Evolutionary conservation across 2,329 filamentous ascomycete species (phyloP).

Genomic region (Cercospora citrullina): DNA sequence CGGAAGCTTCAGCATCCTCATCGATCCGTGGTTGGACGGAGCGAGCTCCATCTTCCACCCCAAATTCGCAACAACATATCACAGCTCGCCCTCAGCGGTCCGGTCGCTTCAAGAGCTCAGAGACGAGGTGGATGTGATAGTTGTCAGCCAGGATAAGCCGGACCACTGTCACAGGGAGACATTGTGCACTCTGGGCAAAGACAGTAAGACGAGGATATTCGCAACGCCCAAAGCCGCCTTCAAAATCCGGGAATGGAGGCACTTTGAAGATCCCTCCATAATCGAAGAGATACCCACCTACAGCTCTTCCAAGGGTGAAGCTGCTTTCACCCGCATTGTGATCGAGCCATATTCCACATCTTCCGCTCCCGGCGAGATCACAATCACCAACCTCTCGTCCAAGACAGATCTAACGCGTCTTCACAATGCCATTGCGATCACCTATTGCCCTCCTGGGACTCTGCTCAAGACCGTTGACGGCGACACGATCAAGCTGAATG

Average conservation of each 20-base stretch:
- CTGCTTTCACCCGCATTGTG: conserved; percentile 50
- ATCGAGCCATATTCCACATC: conserved; percentile 56
- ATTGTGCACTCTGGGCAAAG: conserved; percentile 61
- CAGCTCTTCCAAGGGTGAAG: conserved; percentile 39
- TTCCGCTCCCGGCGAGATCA: conserved; percentile 65
- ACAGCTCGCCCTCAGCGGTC: conserved; percentile 58
- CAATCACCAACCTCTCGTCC: conserved; percentile 65
- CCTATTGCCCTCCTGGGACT: conserved; percentile 62
- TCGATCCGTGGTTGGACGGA: conserved; percentile 71
- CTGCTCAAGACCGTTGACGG: conserved; percentile 39
- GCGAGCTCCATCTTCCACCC: conserved; percentile 61
- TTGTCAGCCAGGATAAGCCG: conserved; percentile 62
- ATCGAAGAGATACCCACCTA: conserved; percentile 47
- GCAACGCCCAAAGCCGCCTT: conserved; percentile 66
- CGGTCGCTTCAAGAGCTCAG: conserved; percentile 57
- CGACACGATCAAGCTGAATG: conserved; percentile 41
- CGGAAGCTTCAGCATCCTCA: conserved; percentile 63
- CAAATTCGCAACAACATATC: conserved; percentile 61
- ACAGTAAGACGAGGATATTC: conserved; percentile 61
- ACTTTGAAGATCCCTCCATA: conserved; percentile 59
- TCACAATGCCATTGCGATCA: conserved; percentile 70
- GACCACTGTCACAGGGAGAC: conserved; percentile 73
- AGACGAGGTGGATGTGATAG: conserved; percentile 55
- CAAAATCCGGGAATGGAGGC: conserved; percentile 65
- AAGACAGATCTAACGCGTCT: conserved; percentile 61